These are phyloP conservation scores for Saccharomycopsis guyanensis DNA, from an alignment of 805 yeast species.

Conservation along the genomic window DNA sequence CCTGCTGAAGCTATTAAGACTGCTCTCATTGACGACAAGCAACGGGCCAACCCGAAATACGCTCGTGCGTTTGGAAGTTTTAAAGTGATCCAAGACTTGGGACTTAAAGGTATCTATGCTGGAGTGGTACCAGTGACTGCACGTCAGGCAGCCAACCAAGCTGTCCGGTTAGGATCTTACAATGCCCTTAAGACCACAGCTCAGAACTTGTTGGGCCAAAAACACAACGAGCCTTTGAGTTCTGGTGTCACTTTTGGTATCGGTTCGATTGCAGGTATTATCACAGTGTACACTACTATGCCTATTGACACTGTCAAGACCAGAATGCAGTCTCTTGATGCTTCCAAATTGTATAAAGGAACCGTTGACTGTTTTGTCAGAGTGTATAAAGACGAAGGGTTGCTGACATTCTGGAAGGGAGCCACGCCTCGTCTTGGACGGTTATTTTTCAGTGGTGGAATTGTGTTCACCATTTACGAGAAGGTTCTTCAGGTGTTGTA, in stretches of 20 bases:
- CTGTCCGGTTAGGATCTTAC: constrained; percentile 90
- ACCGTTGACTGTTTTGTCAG: constrained; percentile 77
- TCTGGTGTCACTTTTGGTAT: constrained; percentile 76
- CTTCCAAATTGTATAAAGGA: constrained; percentile 59
- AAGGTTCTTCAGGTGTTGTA: constrained; percentile 56
- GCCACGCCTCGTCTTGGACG: constrained; percentile 96
- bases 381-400: constrained; percentile 81
- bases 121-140: constrained; percentile 89
- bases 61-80: constrained; percentile 55
- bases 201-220: constrained; percentile 60
- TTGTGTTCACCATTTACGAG: constrained; percentile 93
- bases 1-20: constrained; percentile 97
- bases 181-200: constrained; percentile 75
- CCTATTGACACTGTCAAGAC: constrained; percentile 95
- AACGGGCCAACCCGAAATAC: constrained; percentile 67
- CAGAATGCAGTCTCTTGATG: constrained; percentile 90
- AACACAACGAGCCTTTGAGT: constrained; percentile 66
- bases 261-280: constrained; percentile 85
- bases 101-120: constrained; percentile 75
- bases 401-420: constrained; percentile 93
- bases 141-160: constrained; percentile 94
- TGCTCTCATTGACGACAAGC: constrained; percentile 90
- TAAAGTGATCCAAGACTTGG: constrained; percentile 64
- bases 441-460: constrained; percentile 89
- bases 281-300: constrained; percentile 90